Evolutionary conservation across 2,329 filamentous ascomycete genomes (phyloP), one percentile per base, ranked within the genome.

Genomic region (Phyllosticta capitalensis): DNA sequence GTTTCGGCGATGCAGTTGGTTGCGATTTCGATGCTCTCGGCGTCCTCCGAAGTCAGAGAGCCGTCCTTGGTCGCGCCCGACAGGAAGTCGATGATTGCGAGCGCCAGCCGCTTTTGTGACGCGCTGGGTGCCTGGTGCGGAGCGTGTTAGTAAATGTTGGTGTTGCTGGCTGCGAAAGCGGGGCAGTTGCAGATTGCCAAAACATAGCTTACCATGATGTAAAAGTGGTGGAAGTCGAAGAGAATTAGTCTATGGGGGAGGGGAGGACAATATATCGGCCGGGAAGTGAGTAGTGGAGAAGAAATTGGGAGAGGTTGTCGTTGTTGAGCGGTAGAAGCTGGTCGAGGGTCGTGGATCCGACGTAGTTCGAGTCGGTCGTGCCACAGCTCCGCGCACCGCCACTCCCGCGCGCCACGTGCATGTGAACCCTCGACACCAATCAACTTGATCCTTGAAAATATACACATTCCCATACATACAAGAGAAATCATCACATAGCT

Each of bases 11-110:
- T 97, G 78, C 92, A 96, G 77, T 92, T 92, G 72, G 89, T 83
- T 65, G 94, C 94, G 56, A 99, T 87, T 72, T 99, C 94, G 73
- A 99, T 89, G 64, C 88, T 92, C 71, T 99, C 94, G 66, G 87
- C 84, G 74, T 99, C 92, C 68, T 97, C 94, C 67, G 87, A 78
- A 58, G 87, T 82, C 61, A 99, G 83, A 52, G 91, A 95, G 69
- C 94, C 94, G 73, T 99, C 94, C 63, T 85, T 87, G 67, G 90
- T 79, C 52, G 91, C 95, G 61, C 84, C 86, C 67, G 83, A 83
- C 63, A 99, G 87, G 80, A 96, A 99, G 78, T 97, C 90, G 79
- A 95, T 90, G 75, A 99, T 92, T 68, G 94, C 90, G 72, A 99
- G 89, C 74, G 94, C 94, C 64, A 99, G 88, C 78, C 92, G 90